These are phyloP conservation scores for Pseudozyma tsukubaensis DNA, from an alignment of 1,284 basidiomycete species.

Conservation along the genomic window DNA sequence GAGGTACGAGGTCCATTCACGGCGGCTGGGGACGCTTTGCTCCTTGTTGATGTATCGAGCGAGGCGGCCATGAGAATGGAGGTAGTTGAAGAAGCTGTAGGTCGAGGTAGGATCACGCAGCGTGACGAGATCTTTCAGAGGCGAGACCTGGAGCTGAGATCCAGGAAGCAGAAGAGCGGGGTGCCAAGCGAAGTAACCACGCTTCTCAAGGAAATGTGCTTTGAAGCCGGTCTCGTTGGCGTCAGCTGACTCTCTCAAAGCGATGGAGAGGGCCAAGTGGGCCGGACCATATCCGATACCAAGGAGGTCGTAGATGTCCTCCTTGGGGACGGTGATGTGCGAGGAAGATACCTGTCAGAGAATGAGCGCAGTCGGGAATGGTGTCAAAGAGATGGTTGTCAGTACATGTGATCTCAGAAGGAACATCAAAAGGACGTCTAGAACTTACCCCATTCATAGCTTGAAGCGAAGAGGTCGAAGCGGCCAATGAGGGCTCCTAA, in stretches of 20 bases:
- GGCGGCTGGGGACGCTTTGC: slow-evolving; percentile 61
- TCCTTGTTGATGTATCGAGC: slow-evolving; percentile 67
- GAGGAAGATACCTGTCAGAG: slow-evolving; percentile 36
- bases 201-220: slow-evolving; percentile 61
- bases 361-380: background rate
- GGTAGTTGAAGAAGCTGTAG: slow-evolving; percentile 66
- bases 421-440: too few relatives aligned
- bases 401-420: background rate
- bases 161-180: slow-evolving; percentile 65
- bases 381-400: background rate
- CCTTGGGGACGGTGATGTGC: slow-evolving; percentile 24
- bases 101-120: slow-evolving; percentile 67
- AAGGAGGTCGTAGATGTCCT: slow-evolving; percentile 59
- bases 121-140: slow-evolving; percentile 66
- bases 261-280: slow-evolving; percentile 65
- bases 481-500: slow-evolving; percentile 24
- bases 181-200: slow-evolving; percentile 66
- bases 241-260: slow-evolving; percentile 61
- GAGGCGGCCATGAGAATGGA: slow-evolving; percentile 63
- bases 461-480: slow-evolving; percentile 35
- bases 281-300: slow-evolving; percentile 67
- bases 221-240: slow-evolving; percentile 50
- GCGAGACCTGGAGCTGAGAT: slow-evolving; percentile 67
- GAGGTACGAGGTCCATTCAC: slow-evolving; percentile 68
- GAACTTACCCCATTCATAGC: slow-evolving; percentile 38